phyloP scores from a whole-genome alignment of 1,284 basidiomycete genomes.

The Ceratorhiza oryzae-sativae region DNA sequence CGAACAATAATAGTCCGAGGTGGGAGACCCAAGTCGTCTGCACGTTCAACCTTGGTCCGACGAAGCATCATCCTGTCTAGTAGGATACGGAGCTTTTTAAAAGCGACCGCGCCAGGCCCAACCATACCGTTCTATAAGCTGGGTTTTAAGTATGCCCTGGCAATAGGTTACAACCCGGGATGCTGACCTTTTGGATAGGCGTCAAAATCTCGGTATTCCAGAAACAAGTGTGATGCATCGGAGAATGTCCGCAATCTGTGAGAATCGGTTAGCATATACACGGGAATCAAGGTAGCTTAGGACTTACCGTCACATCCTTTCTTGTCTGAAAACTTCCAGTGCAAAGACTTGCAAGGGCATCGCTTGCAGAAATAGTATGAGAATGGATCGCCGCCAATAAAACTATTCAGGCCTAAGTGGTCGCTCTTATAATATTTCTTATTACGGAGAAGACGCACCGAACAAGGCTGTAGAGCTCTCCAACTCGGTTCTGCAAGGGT shows the following conservation, averaged over 20 bases:
- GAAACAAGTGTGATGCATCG: slow-evolving; percentile 89
- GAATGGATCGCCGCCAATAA: slow-evolving; percentile 90
- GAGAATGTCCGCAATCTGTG: slow-evolving; percentile 88
- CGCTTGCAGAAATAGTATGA: slow-evolving; percentile 92
- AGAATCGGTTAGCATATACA: not conserved
- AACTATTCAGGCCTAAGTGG: slow-evolving; percentile 52
- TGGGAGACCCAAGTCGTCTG: slow-evolving; percentile 97
- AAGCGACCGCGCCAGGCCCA: slow-evolving; percentile 79
- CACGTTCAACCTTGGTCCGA: slow-evolving; percentile 87
- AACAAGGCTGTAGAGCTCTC: slow-evolving; percentile 96
- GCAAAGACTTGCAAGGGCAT: slow-evolving; percentile 87
- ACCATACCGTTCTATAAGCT: slow-evolving; percentile 61
- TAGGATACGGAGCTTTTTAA: slow-evolving; percentile 89
- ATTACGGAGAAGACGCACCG: slow-evolving; percentile 52
- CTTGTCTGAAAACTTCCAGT: slow-evolving; percentile 89
- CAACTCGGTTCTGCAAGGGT: slow-evolving; percentile 95
- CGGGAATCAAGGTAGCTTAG: not conserved
- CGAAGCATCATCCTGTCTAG: slow-evolving; percentile 97
- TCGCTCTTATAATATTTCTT: not conserved
- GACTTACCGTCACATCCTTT: slow-evolving; percentile 79
- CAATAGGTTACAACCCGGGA: slow-evolving; percentile 42
- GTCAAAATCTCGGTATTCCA: slow-evolving; percentile 95
- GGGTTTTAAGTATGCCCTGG: not conserved
- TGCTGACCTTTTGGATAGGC: slow-evolving; percentile 82
- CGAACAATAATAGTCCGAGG: slow-evolving; percentile 91